A percentile compares a stretch with the other conserved stretches of the same genome.
These are phyloP conservation scores for Lolium rigidum DNA, from an alignment of 176 grass and related monocot genomes.

Conservation along the genomic window DNA sequence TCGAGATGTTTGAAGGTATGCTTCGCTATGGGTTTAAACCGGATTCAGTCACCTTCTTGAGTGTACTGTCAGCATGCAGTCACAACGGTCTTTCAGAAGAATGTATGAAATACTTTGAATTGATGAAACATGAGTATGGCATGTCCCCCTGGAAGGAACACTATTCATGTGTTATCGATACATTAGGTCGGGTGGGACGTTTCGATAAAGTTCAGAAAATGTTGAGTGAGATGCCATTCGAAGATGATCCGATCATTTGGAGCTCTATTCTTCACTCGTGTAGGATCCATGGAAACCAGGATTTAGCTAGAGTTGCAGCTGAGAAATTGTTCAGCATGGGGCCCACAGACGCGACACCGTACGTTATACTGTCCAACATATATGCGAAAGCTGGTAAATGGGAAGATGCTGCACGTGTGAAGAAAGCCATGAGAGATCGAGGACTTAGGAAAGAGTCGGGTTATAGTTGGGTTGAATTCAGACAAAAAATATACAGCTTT, in stretches of 20 bases:
- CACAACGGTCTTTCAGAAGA: conserved; percentile 77
- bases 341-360: conserved; percentile 64
- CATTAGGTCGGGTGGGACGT: conserved; percentile 69
- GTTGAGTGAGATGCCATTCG: conserved; percentile 67
- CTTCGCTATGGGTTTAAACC: conserved; percentile 59
- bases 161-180: conserved; percentile 77
- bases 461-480: conserved; percentile 96
- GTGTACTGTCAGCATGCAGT: conserved; percentile 79
- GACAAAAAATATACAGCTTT: conserved; percentile 72
- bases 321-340: conserved; percentile 74
- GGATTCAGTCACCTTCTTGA: conserved; percentile 80
- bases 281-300: conserved; percentile 76
- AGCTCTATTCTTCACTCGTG: conserved; percentile 88
- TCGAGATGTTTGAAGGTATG: conserved; percentile 80
- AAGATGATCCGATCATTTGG: conserved; percentile 77
- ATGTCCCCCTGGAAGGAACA: conserved; percentile 78
- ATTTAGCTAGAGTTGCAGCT: conserved; percentile 74
- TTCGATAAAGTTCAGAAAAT: conserved; percentile 74
- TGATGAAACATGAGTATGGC: conserved; percentile 61
- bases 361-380: conserved; percentile 81
- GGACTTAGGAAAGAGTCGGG: conserved; percentile 76
- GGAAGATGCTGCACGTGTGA: conserved; percentile 76
- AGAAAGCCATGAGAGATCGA: conserved; percentile 84
- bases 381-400: conserved; percentile 85
- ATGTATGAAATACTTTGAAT: conserved; percentile 72